These are phyloP conservation scores for Pseudognaphalium luteoalbum DNA, from an alignment of 129 eudicot genomes.

Conservation along the genomic window DNA sequence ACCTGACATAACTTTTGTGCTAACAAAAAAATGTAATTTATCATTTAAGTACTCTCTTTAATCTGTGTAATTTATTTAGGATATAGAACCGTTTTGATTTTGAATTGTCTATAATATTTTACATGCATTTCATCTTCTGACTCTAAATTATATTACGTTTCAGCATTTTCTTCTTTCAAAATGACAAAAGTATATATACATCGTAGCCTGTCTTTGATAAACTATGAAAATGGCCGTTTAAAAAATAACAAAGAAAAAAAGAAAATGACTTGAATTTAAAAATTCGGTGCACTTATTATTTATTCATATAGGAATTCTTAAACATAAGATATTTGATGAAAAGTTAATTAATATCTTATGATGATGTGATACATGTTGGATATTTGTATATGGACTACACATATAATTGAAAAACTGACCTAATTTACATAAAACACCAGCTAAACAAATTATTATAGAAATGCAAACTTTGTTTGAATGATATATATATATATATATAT, in stretches of 20 bases:
- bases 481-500: too few relatives aligned
- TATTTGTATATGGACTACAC: not conserved
- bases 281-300: not conserved
- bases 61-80: too few relatives aligned
- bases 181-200: not conserved
- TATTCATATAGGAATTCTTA: not conserved
- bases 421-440: too few relatives aligned
- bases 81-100: too few relatives aligned
- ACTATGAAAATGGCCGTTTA: not conserved
- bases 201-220: not conserved
- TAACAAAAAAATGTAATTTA: too few relatives aligned
- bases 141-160: conserved; percentile 12
- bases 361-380: not conserved
- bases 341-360: not conserved
- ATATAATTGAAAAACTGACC: not conserved
- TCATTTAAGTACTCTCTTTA: too few relatives aligned
- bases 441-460: too few relatives aligned
- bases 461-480: too few relatives aligned
- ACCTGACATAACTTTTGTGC: too few relatives aligned
- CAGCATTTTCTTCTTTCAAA: conserved; percentile 21
- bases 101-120: too few relatives aligned
- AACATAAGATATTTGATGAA: not conserved
- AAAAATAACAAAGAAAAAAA: not conserved
- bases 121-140: conserved; percentile 9
- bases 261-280: not conserved